Evolutionary conservation across 2,329 filamentous ascomycete genomes (phyloP), one percentile per base, ranked within the genome.

Genomic region (Penicillium sp.): DNA sequence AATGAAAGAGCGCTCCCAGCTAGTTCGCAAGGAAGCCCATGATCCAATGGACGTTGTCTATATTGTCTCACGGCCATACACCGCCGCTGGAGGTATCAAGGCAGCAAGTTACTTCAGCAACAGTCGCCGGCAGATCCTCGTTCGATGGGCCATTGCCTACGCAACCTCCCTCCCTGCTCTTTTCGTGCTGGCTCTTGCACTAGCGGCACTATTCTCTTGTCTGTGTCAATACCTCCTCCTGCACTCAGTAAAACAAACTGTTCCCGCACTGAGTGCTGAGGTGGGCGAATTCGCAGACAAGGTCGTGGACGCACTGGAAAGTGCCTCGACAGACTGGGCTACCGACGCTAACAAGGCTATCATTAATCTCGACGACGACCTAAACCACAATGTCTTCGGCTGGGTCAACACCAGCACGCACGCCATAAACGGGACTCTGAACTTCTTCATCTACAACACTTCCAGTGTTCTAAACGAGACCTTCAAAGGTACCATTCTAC

Each of bases 31-130:
- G 63, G 80, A 87, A 54, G 83, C 85, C 31, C 86, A 87, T 70
- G 92, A 97, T 68, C 84, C 89, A 0, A 86, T 96, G 82, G 93
- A 97, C 70, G 86, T 92, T 36, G 85, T 96, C 41, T 96, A 97
- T 75, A 89, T 97, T 64, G 86, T 88, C 33, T 92, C 91, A 34
- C 85, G 91, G 23, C 92, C 93, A 1, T 85, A 88, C 65, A 90
- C 91, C 1, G 85, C 91, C 1, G 81, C 82, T 2, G 77, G 83
- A 29, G 93, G 92, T 40, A 83, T 96, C 71, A 87, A 84, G 75
- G 65, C 90, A 21, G 85, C 89, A 7, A 82, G 82, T 50, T 82
- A 79, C 57, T 86, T 93, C 75, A 73, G 71, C 60, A 84, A 83
- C 76, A 75, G 75, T 68, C 82, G 87, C 64, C 82, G 84, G 50